phyloP scores from a whole-genome alignment of 768 basidiomycete genomes.

The Calocybe cyanea region DNA sequence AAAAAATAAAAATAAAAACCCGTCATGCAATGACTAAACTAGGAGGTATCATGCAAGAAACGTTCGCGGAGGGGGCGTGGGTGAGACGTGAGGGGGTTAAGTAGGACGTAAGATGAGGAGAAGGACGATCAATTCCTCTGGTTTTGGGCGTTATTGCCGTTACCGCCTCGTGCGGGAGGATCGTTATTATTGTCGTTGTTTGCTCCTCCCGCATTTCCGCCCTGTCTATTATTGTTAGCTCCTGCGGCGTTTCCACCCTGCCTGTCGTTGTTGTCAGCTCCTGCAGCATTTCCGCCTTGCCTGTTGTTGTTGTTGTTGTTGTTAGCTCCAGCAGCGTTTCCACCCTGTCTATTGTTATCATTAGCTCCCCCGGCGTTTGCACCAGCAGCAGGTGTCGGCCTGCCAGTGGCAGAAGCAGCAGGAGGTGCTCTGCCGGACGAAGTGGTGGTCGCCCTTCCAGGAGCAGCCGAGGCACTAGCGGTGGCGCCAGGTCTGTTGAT shows the following conservation, averaged over 20 bases:
- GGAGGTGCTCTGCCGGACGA: not conserved
- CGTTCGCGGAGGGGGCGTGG: not conserved
- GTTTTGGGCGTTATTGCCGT: not conserved
- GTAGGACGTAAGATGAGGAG: no score
- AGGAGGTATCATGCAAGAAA: constrained; percentile 2
- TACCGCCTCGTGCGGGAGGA: not conserved
- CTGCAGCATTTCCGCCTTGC: not conserved
- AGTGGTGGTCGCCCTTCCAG: not conserved
- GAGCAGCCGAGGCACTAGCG: not conserved
- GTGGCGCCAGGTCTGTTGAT: not conserved
- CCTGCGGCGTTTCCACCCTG: not conserved
- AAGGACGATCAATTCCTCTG: not conserved
- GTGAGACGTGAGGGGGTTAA: not conserved
- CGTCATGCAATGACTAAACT: constrained; percentile 10
- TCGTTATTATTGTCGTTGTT: constrained; percentile 1
- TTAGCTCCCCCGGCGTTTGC: not conserved
- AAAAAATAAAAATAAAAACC: not conserved
- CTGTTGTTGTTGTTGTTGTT: not conserved
- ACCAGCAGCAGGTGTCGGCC: not conserved
- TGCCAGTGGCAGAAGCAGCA: not conserved
- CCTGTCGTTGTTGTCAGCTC: not conserved
- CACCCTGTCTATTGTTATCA: not conserved
- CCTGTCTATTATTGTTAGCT: not conserved
- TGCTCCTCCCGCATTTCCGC: not conserved
- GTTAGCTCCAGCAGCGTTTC: not conserved